Evolutionary conservation across 2,329 filamentous ascomycete species (phyloP), one percentile per base, ranked within the genome.

Genomic region (Aspergillus flavus): DNA sequence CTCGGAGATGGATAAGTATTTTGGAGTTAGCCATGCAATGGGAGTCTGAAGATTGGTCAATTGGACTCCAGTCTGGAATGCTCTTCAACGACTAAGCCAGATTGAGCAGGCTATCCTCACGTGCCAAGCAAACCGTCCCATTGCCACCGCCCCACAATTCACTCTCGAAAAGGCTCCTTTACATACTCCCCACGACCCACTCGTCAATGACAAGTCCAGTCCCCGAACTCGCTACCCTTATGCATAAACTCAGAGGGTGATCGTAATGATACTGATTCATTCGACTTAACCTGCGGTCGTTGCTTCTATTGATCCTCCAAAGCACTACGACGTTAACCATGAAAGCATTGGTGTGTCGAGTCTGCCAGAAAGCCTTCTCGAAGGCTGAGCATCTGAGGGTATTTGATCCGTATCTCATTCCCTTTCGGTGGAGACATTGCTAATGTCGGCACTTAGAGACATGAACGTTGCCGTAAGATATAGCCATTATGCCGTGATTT

Each of bases 351-450:
- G 72, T 77, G 5, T 81, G 79, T 70, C 72, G 71, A 50, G 75
- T 74, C 26, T 81, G 79, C 57, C 74, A 79, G 26, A 81, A 78
- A 65, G 71, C 70, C 58, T 81, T 81, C 64, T 78, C 76, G 11
- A 81, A 80, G 63, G 76, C 76, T 16, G 78, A 80, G 65, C 78
- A 80, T 71, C 65, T 80, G 26, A 74, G 75, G 68, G 78, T 79
- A 70, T 65, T 68, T 67, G 59, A 58, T 55, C 50, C 54, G 48
- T 52, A 54, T 54, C 30, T 54, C 30, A 19, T 59, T 39, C 41
- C 39, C 41, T 28, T 30, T 50, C 46, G 64, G 67, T 66, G 66
- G 63, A 61, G 64, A 61, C 41, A 32, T 57, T 32, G 59, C 64
- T 66, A 62, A 65, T 46, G 59, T 41, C 48, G 45, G 54, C 41